These are phyloP conservation scores for Lecanosticta acicola DNA, from an alignment of 2,329 filamentous ascomycete genomes.

Conservation along the genomic window DNA sequence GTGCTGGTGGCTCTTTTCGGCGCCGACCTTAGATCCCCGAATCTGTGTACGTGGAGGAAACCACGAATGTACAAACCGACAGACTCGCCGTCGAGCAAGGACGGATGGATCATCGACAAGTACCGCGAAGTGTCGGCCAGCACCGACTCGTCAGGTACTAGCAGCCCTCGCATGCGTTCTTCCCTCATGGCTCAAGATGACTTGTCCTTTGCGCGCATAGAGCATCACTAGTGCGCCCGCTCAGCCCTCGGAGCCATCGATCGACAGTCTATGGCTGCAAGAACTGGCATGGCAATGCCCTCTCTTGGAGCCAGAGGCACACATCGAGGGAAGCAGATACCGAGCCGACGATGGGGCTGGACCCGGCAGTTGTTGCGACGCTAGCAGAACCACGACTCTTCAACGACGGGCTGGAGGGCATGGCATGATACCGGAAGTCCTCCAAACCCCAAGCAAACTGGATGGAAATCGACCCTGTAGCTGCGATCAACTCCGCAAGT, in stretches of 20 bases:
- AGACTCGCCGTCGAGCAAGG: slow-evolving; percentile 12
- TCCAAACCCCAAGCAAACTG: background rate
- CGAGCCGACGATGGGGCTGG: background rate
- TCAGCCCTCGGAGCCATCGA: background rate
- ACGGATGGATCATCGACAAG: slow-evolving; percentile 10
- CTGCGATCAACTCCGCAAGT: background rate
- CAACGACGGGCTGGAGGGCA: background rate
- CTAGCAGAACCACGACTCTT: background rate
- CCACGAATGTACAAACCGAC: slow-evolving; percentile 14
- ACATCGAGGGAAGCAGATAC: background rate
- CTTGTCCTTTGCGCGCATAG: too few relatives aligned
- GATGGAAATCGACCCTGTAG: background rate
- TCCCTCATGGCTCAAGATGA: background rate
- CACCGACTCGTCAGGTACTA: slow-evolving; percentile 5
- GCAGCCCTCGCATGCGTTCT: slow-evolving; percentile 7
- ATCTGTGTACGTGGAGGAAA: too few relatives aligned
- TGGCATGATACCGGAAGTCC: background rate
- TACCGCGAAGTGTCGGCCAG: background rate
- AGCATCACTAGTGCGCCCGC: too few relatives aligned
- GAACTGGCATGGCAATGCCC: slow-evolving; percentile 10
- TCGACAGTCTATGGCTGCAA: slow-evolving; percentile 7
- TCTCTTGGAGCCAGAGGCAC: background rate
- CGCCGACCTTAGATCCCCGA: too few relatives aligned
- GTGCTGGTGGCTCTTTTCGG: too few relatives aligned
- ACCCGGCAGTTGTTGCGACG: background rate